Percentiles rank a stretch among this genome's conserved stretches.
Conservation (phyloP, 106 monocot genomes). For the Iris macrosiphon region DNA sequence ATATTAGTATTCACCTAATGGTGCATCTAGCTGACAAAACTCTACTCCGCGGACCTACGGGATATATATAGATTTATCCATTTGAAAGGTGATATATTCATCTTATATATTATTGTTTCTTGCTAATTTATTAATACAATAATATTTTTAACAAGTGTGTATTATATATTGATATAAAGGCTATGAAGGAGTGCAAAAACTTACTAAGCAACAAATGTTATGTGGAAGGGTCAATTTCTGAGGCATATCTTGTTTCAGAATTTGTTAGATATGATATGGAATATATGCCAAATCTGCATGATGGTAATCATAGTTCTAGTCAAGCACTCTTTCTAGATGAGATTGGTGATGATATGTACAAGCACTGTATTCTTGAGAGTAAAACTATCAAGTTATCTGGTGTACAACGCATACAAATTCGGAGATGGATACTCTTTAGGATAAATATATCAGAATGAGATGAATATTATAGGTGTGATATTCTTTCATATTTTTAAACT, state of each 20-base stretch:
- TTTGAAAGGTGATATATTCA: slow-evolving; percentile 1
- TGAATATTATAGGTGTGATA: neutral
- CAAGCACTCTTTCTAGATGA: neutral
- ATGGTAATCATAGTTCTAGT: neutral
- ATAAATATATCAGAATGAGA: neutral
- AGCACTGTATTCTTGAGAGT: neutral
- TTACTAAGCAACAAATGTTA: neutral
- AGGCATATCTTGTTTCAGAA: neutral
- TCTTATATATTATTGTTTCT: neutral
- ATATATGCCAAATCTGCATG: neutral
- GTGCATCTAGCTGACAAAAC: slow-evolving; percentile 4
- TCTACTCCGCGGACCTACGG: neutral
- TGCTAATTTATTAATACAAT: too few relatives aligned
- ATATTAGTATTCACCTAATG: neutral
- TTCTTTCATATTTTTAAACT: neutral
- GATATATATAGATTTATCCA: neutral
- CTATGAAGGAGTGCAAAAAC: slow-evolving; percentile 1
- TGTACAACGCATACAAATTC: neutral
- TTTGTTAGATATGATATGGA: neutral
- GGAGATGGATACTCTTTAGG: neutral
- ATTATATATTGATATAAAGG: neutral
- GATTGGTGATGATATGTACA: neutral
- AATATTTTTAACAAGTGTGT: too few relatives aligned
- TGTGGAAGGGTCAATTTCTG: neutral
- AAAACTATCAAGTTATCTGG: neutral